A percentile compares a stretch with the other conserved stretches of the same genome.
Conservation (phyloP, 2,329 filamentous ascomycete species). For the Aspergillus ruber region DNA sequence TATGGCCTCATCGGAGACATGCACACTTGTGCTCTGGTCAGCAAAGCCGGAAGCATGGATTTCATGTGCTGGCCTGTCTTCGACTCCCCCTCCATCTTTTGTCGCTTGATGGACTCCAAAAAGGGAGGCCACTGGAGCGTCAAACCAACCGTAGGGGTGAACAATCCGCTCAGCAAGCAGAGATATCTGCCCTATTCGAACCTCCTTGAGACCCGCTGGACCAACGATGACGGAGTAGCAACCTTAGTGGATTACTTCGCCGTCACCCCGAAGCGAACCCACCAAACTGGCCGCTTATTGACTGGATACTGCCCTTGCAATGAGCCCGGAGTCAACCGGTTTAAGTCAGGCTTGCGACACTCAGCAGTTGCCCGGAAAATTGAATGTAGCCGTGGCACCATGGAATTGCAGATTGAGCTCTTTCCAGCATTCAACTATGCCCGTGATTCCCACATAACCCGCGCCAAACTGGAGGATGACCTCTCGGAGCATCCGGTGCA, state of each 20-base stretch:
- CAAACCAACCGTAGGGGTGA: slow-evolving; percentile 41
- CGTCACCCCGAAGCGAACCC: slow-evolving; percentile 55
- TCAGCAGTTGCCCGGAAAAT: slow-evolving; percentile 58
- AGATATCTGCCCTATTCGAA: slow-evolving; percentile 70
- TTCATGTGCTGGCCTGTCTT: slow-evolving; percentile 81
- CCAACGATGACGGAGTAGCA: slow-evolving; percentile 67
- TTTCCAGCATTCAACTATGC: slow-evolving; percentile 71
- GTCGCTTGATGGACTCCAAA: slow-evolving; percentile 65
- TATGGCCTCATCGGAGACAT: slow-evolving; percentile 78
- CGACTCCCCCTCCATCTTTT: slow-evolving; percentile 70
- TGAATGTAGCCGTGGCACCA: slow-evolving; percentile 63
- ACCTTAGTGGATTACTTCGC: slow-evolving; percentile 72
- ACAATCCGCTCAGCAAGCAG: slow-evolving; percentile 62
- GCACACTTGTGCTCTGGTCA: slow-evolving; percentile 69
- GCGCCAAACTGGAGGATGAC: slow-evolving; percentile 28
- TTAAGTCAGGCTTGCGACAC: slow-evolving; percentile 41
- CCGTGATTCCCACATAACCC: slow-evolving; percentile 49
- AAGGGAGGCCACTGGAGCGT: slow-evolving; percentile 71
- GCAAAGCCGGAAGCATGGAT: slow-evolving; percentile 66
- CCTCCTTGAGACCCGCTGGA: slow-evolving; percentile 70
- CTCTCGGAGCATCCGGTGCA: slow-evolving; percentile 44
- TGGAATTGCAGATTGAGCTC: slow-evolving; percentile 62
- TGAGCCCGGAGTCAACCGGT: slow-evolving; percentile 41
- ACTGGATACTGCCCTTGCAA: slow-evolving; percentile 31
- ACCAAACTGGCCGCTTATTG: slow-evolving; percentile 21